phyloP scores from a whole-genome alignment of 2,329 filamentous ascomycete species.

The Fusarium cicatricum region DNA sequence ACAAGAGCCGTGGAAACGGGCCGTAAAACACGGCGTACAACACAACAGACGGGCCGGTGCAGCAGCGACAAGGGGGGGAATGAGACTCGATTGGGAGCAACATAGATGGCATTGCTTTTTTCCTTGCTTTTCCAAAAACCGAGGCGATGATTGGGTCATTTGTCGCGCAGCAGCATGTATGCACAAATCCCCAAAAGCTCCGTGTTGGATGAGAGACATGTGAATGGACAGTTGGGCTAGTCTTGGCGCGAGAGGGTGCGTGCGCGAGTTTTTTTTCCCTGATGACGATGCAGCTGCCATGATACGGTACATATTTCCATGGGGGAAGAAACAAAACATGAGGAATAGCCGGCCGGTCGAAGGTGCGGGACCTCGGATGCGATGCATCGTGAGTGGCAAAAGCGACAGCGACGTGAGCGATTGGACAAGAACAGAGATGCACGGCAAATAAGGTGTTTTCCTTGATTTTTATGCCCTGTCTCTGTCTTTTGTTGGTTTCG shows the following conservation, averaged over 20 bases:
- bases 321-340: not conserved
- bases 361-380: not conserved
- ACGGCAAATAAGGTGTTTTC: not conserved
- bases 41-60: constrained; percentile 34
- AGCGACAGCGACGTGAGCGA: not conserved
- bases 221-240: constrained; percentile 1
- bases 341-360: constrained; percentile 10
- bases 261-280: not conserved
- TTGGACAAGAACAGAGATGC: not conserved
- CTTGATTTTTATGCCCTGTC: not conserved
- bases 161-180: not conserved
- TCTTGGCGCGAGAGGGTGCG: constrained; percentile 9
- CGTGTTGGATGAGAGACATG: not conserved
- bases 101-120: not conserved
- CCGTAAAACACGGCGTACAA: constrained; percentile 27
- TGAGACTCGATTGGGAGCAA: not conserved
- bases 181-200: not conserved
- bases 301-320: not conserved
- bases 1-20: constrained; percentile 24
- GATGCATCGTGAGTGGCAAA: constrained; percentile 5
- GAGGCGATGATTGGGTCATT: not conserved
- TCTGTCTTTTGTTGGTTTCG: not conserved
- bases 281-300: not conserved
- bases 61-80: constrained; percentile 33
- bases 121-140: not conserved